Conservation (phyloP, 441 rosid genomes). For the Arabidopsis lyrata region DNA sequence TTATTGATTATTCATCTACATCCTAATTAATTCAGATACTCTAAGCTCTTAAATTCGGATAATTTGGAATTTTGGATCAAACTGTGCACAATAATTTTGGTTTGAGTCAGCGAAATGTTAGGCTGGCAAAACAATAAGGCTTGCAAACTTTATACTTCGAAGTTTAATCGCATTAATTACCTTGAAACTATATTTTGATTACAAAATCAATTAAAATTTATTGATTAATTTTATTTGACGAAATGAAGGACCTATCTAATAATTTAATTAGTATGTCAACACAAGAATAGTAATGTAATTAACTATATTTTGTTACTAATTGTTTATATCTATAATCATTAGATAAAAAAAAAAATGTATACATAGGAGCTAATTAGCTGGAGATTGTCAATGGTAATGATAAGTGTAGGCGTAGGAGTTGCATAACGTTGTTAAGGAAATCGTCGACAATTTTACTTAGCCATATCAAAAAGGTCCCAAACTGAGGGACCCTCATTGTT, state of each 20-base stretch:
- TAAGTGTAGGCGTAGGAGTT: slow-evolving; percentile 40
- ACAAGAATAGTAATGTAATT: slow-evolving; percentile 7
- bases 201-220: neutral
- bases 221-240: neutral
- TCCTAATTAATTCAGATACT: slow-evolving; percentile 1
- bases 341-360: neutral
- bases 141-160: neutral
- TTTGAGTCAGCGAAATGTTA: neutral
- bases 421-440: slow-evolving; percentile 47
- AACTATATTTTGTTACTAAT: neutral
- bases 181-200: slow-evolving; percentile 5
- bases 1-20: slow-evolving; percentile 1
- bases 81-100: neutral
- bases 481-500: slow-evolving; percentile 36
- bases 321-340: neutral
- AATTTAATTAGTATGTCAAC: slow-evolving; percentile 11
- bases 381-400: slow-evolving; percentile 43
- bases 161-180: slow-evolving; percentile 13
- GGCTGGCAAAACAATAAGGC: neutral
- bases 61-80: neutral
- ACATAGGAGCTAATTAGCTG: slow-evolving; percentile 9
- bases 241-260: slow-evolving; percentile 15
- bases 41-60: neutral
- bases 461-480: slow-evolving; percentile 48
- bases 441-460: slow-evolving; percentile 50